A percentile compares a stretch with the other conserved stretches of the same genome.
Conservation (phyloP, 106 monocot genomes). For the Dendrobium catenatum region DNA sequence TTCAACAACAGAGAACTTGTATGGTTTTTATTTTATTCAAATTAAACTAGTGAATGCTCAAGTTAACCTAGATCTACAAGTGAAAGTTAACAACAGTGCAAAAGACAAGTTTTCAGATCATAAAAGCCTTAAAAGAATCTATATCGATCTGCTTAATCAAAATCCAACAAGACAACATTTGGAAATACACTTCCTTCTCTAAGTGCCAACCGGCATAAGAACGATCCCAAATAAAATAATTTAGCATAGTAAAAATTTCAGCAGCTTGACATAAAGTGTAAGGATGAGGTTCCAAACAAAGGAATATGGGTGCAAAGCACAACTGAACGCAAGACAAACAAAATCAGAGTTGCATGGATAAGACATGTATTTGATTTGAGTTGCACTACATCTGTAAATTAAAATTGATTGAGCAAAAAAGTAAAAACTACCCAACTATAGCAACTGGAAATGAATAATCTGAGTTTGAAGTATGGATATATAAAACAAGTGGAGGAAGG, state of each 20-base stretch:
- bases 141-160: too few relatives aligned
- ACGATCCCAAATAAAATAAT: not conserved
- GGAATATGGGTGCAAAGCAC: too few relatives aligned
- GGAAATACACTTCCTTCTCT: not conserved
- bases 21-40: not conserved
- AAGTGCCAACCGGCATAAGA: not conserved
- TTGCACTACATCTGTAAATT: too few relatives aligned
- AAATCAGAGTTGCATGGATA: too few relatives aligned
- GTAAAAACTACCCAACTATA: too few relatives aligned
- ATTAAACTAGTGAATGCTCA: not conserved
- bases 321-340: too few relatives aligned
- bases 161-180: not conserved
- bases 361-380: too few relatives aligned
- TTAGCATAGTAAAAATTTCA: not conserved
- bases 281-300: not conserved
- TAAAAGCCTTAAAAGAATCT: not conserved
- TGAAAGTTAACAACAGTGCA: not conserved
- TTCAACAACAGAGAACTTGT: not conserved
- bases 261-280: not conserved
- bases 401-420: too few relatives aligned
- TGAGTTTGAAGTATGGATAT: too few relatives aligned
- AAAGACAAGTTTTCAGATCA: not conserved
- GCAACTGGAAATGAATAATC: too few relatives aligned
- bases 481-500: too few relatives aligned
- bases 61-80: not conserved